Evolutionary conservation across 2,329 filamentous ascomycete genomes (phyloP).

Genomic region (Fusarium secorum): DNA sequence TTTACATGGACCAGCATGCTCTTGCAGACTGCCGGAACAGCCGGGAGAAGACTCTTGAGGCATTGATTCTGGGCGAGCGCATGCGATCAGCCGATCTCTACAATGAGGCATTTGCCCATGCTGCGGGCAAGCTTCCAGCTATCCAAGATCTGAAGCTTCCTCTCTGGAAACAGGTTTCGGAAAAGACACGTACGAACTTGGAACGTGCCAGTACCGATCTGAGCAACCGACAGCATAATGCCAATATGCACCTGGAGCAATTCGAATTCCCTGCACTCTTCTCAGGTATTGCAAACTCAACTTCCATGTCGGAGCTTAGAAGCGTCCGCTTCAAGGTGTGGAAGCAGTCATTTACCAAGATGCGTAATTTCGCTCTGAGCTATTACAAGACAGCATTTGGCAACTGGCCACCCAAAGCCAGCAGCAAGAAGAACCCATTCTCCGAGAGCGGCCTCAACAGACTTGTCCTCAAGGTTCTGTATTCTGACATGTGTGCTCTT

Average conservation of each 20-base stretch:
- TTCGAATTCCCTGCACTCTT: slow-evolving; percentile 95
- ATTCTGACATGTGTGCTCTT: slow-evolving; percentile 83
- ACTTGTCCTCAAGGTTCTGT: slow-evolving; percentile 80
- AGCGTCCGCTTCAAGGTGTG: slow-evolving; percentile 84
- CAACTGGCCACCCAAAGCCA: slow-evolving; percentile 90
- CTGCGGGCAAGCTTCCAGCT: slow-evolving; percentile 83
- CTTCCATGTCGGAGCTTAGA: slow-evolving; percentile 77
- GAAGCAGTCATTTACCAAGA: slow-evolving; percentile 76
- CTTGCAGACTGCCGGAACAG: slow-evolving; percentile 83
- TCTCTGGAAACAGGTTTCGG: slow-evolving; percentile 74
- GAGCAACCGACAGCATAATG: slow-evolving; percentile 72
- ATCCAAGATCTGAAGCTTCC: slow-evolving; percentile 72
- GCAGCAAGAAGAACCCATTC: slow-evolving; percentile 89
- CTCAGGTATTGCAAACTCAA: slow-evolving; percentile 85
- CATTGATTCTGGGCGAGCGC: slow-evolving; percentile 85
- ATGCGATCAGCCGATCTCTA: slow-evolving; percentile 86
- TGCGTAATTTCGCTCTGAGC: slow-evolving; percentile 75
- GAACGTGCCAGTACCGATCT: slow-evolving; percentile 85
- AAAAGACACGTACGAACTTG: slow-evolving; percentile 77
- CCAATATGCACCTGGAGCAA: slow-evolving; percentile 77
- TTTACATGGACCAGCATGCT: slow-evolving; percentile 78
- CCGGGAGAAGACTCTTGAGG: slow-evolving; percentile 88
- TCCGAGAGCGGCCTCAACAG: slow-evolving; percentile 87
- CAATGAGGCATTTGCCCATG: slow-evolving; percentile 91
- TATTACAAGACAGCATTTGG: slow-evolving; percentile 69